phyloP scores from a whole-genome alignment of 805 yeast genomes.

The Lachancea mirantina region DNA sequence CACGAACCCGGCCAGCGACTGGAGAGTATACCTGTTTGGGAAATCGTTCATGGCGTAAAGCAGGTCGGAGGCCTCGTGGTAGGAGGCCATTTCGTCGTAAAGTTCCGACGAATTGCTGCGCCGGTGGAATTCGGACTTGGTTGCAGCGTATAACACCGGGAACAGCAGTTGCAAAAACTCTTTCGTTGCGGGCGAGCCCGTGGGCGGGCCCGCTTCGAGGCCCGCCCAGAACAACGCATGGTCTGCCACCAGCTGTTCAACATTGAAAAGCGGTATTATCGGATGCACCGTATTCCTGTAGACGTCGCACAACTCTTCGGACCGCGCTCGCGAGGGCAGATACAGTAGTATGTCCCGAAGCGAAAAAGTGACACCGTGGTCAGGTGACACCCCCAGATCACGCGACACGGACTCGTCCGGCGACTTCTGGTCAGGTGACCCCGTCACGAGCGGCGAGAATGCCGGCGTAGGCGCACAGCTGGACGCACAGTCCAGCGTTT shows the following conservation, averaged over 20 bases:
- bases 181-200: slow-evolving; percentile 27
- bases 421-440: slow-evolving; percentile 1
- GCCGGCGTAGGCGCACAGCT: slow-evolving; percentile 4
- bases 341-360: slow-evolving; percentile 35
- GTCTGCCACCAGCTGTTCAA: slow-evolving; percentile 36
- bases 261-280: slow-evolving; percentile 46
- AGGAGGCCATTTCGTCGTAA: slow-evolving; percentile 42
- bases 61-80: slow-evolving; percentile 42
- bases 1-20: slow-evolving; percentile 41
- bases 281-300: slow-evolving; percentile 49
- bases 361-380: no score
- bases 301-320: slow-evolving; percentile 41
- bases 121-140: slow-evolving; percentile 54
- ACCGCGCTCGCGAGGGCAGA: slow-evolving; percentile 40
- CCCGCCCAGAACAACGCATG: slow-evolving; percentile 46
- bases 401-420: no score
- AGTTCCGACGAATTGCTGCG: slow-evolving; percentile 37
- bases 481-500: neutral
- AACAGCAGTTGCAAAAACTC: slow-evolving; percentile 44
- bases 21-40: slow-evolving; percentile 39
- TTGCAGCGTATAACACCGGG: slow-evolving; percentile 51
- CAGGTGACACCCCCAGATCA: no score
- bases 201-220: slow-evolving; percentile 9
- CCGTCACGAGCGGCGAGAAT: slow-evolving; percentile 2
- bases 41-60: slow-evolving; percentile 44